Evolutionary conservation across 306 rosid genomes (phyloP).

Genomic region (Prunus kanzakura): DNA sequence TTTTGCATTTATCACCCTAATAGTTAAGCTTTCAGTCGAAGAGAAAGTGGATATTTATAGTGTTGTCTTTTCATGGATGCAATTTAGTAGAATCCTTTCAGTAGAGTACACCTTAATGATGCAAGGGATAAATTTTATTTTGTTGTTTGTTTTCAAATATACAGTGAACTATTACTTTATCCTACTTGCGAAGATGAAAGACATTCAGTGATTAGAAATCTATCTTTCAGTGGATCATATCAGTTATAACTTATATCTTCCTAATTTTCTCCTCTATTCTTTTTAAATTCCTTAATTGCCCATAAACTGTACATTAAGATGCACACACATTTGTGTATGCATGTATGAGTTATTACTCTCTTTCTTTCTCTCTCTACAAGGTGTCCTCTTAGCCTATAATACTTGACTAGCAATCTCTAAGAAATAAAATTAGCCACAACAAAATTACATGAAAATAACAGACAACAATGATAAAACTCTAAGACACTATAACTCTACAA

Average conservation of each 20-base stretch:
- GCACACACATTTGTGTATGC: background rate
- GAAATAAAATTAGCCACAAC: background rate
- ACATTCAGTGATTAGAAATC: background rate
- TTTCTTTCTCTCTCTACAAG: background rate
- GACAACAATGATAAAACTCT: background rate
- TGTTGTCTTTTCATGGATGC: background rate
- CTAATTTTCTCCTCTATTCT: background rate
- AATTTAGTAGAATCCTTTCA: background rate
- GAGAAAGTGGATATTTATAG: background rate
- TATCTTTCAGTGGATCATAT: constrained; percentile 3
- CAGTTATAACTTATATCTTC: background rate
- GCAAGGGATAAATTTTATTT: background rate
- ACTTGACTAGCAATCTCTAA: background rate
- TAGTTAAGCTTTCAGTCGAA: background rate
- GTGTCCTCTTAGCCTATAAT: background rate
- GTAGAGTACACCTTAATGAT: background rate
- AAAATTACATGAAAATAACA: background rate
- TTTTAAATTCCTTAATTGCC: background rate
- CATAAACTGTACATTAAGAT: background rate
- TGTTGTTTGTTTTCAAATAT: background rate
- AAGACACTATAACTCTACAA: background rate
- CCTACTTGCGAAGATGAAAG: background rate
- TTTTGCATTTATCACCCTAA: constrained; percentile 15
- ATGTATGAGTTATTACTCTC: background rate
- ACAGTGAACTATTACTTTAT: background rate